Base-by-base conservation (phyloP, 257 asterid genomes). In the Handroanthus guayacan region DNA sequence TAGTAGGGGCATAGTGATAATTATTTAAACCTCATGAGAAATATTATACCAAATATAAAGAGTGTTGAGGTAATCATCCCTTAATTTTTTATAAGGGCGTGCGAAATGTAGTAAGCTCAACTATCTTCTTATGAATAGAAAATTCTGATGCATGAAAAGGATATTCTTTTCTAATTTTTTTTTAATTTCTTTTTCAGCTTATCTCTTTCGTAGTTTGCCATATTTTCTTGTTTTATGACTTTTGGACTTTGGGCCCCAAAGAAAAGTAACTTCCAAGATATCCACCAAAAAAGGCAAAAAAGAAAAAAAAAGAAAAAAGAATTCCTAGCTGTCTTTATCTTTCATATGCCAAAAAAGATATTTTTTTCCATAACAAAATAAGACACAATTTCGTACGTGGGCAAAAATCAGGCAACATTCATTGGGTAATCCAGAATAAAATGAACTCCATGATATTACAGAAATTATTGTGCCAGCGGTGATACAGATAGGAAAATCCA, bases 351-450 rank as follows among this genome's bases (percentile, higher is more conserved):
- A 43, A 66, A 43, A 12, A 48, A 20, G 57, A 51, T 12, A 3
- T 1, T 36, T n/a, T 55, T 38, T 13, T 71, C 20, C 12, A 37
- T 51, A 6, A 50, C 34, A n/a, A 20, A 34, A 25, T 6, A 67
- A 45, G 44, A 69, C 34, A 69, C 34, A 69, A 11, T 11, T 61
- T 51, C 50, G 83, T 62, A 75, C 57, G 36, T 34, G 67, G 67
- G 75, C 39, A 62, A 17, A 31, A 50, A 45, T 64, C 77, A 20
- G 78, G 69, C 66, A 56, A 47, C 38, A 75, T 80, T 70, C 81
- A 64, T 80, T 54, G 76, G 25, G 50, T 57, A 41, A 13, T 54
- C 18, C 6, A 4, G 4, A 62, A 63, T 63, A 45, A 7, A 57
- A 34, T 11, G 9, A 3, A 18, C n/a, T 9, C 17, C 17, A 9